Evolutionary conservation across 805 yeast species (phyloP).

Genomic region (Yamadazyma phyllophila): DNA sequence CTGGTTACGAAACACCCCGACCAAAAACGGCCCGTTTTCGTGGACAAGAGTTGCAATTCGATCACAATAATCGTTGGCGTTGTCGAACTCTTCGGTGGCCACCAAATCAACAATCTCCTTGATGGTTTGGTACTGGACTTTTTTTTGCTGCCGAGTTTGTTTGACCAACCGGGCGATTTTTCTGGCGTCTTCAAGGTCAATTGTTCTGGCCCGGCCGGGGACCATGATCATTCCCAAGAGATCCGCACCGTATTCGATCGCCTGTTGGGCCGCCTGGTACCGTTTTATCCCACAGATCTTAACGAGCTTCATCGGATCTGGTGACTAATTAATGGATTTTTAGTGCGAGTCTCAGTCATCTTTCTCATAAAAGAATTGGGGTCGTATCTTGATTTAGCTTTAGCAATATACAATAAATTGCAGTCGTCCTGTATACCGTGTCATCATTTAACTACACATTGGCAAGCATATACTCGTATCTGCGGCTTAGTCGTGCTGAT

Average conservation of each 20-base stretch:
- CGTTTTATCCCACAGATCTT: constrained; percentile 84
- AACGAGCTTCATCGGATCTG: constrained; percentile 39
- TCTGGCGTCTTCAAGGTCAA: constrained; percentile 34
- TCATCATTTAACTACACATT: background rate
- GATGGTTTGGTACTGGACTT: constrained; percentile 19
- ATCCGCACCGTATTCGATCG: constrained; percentile 71
- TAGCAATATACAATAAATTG: background rate
- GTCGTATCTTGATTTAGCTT: background rate
- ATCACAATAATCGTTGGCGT: constrained; percentile 29
- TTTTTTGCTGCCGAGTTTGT: constrained; percentile 18
- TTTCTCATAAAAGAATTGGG: too few relatives aligned
- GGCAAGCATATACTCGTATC: background rate
- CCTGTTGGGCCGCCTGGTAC: constrained; percentile 64
- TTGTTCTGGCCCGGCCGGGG: constrained; percentile 75
- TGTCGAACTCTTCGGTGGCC: constrained; percentile 11
- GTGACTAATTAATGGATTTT: constrained; percentile 1
- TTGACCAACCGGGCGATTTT: constrained; percentile 27
- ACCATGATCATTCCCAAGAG: constrained; percentile 84
- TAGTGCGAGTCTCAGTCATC: background rate
- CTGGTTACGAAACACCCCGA: constrained; percentile 92
- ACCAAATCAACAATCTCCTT: constrained; percentile 17
- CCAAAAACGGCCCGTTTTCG: constrained; percentile 63
- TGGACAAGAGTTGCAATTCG: constrained; percentile 19
- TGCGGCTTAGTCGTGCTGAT: constrained; percentile 9
- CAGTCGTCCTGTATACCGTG: too few relatives aligned